These are phyloP conservation scores for Hypoxylon lienhwacheense DNA, from an alignment of 495 filamentous ascomycete genomes.

Conservation along the genomic window DNA sequence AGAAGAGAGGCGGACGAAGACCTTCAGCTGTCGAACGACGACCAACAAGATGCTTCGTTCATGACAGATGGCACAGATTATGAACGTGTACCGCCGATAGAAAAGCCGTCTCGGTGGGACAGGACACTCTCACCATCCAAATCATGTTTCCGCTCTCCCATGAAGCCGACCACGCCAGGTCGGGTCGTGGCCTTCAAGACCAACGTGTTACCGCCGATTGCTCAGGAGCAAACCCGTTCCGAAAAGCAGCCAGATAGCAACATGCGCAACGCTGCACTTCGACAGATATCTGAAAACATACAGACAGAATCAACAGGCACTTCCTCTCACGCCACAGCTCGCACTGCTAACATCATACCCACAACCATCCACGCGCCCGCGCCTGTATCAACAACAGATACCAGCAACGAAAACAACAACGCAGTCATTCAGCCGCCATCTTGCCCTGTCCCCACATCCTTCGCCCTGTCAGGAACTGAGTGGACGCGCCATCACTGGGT, in stretches of 20 bases:
- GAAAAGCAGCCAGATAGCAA: conserved; percentile 23
- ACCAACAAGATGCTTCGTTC: conserved; percentile 33
- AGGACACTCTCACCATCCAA: conserved; percentile 52
- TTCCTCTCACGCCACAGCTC: not conserved
- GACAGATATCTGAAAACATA: conserved; percentile 16
- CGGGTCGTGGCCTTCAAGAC: conserved; percentile 52
- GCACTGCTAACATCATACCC: not conserved
- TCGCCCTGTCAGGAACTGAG: conserved; percentile 37
- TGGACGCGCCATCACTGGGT: conserved; percentile 51
- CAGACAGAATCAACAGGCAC: conserved; percentile 17
- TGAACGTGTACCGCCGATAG: conserved; percentile 37
- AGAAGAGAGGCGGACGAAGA: conserved; percentile 6
- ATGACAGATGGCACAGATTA: conserved; percentile 39
- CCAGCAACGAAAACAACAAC: not conserved
- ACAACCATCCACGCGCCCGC: not conserved
- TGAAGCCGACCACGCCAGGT: conserved; percentile 53
- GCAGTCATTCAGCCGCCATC: not conserved
- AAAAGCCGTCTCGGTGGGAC: conserved; percentile 39
- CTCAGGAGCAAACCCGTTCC: conserved; percentile 37
- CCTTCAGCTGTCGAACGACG: conserved; percentile 29
- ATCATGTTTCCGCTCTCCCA: conserved; percentile 54
- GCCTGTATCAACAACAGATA: not conserved
- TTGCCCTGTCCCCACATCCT: not conserved
- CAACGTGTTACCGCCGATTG: conserved; percentile 41
- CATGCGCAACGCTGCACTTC: conserved; percentile 8